Evolutionary conservation across 140 eudicot species (phyloP), one percentile per base, ranked within the genome.

Genomic region (Cichorium intybus): DNA sequence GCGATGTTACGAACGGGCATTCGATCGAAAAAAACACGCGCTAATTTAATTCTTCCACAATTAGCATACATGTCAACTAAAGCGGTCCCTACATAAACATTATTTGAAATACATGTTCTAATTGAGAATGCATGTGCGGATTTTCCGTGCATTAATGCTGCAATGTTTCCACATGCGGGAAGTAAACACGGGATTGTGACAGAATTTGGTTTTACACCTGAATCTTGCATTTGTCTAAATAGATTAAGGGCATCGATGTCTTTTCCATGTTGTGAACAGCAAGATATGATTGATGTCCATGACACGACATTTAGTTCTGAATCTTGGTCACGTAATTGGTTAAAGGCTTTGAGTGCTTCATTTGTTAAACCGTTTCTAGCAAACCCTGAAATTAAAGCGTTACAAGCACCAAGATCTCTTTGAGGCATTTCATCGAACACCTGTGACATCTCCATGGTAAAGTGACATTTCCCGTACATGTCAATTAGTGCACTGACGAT

Each of bases 121-220:
- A 88, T 54, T 0, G 95, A 83, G 72, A 83, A 88, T 31, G 83
- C 83, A 28, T 88, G 97, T 3, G 84, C 86, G 21, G 95, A 77
- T 65, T 93, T 93, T 48, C 99, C 97, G 46, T 88, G 97, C 85
- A 71, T 79, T 3, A 85, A 72, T 7, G 99, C 99, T 16, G 95
- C 99, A 70, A 88, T 78, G 79, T 88, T 93, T 9, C 97, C 97
- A 71, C 95, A 88, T 16, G 97, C 99, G 0, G 99, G 99, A 66
- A 93, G 93, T 77, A 88, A 75, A 66, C 95, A 92, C 31, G 98
- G 96, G 66, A 92, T 83, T 7, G 95, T 92, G 8, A 92, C 95
- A 14, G 80, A 46, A 73, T 93, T 85, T 16, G 97, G 95, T 50
- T 76, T 76, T 67, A 93, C 93, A 7, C 97, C 95, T n/a, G 77